A percentile compares a stretch with the other conserved stretches of the same genome.
Evolutionary conservation across 1,139 yeast genomes (phyloP).

Genomic region (Debaryomyces sp.): DNA sequence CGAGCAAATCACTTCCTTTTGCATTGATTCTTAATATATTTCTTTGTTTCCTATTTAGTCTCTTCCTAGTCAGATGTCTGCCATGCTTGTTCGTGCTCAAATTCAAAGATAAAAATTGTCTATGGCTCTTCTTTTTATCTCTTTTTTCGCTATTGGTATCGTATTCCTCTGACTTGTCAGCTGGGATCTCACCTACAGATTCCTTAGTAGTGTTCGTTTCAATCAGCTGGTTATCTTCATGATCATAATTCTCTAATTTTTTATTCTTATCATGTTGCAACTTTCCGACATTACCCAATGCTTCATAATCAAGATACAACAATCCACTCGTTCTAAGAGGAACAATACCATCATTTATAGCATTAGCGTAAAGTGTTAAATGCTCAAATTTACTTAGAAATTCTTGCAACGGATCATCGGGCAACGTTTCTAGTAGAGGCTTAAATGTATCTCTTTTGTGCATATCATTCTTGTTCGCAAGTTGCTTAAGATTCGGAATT

Average conservation of each 20-base stretch:
- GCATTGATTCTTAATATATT: conserved; percentile 9
- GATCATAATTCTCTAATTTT: background rate
- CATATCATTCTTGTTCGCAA: conserved; percentile 10
- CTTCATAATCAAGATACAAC: conserved; percentile 50
- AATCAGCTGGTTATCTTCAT: conserved; percentile 11
- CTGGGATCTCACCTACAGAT: conserved; percentile 12
- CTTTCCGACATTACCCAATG: conserved; percentile 39
- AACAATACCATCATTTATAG: conserved; percentile 90
- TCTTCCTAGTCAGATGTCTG: background rate
- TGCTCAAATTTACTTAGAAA: conserved; percentile 65
- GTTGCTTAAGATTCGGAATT: conserved; percentile 20
- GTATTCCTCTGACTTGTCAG: conserved; percentile 5
- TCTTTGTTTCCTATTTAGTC: background rate
- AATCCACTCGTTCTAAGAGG: conserved; percentile 69
- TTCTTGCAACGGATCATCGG: conserved; percentile 75
- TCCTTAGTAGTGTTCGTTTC: conserved; percentile 13
- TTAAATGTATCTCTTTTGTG: conserved; percentile 28
- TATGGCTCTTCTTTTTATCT: conserved; percentile 16
- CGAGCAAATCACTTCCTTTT: conserved; percentile 9
- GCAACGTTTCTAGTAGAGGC: conserved; percentile 74
- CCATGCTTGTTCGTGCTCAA: conserved; percentile 13
- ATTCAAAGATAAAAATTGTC: conserved; percentile 24
- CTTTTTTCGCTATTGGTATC: conserved; percentile 11
- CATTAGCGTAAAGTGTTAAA: conserved; percentile 78
- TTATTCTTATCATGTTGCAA: conserved; percentile 21